These are phyloP conservation scores for Sporobolomyces roseus DNA, from an alignment of 768 basidiomycete species.

Conservation along the genomic window DNA sequence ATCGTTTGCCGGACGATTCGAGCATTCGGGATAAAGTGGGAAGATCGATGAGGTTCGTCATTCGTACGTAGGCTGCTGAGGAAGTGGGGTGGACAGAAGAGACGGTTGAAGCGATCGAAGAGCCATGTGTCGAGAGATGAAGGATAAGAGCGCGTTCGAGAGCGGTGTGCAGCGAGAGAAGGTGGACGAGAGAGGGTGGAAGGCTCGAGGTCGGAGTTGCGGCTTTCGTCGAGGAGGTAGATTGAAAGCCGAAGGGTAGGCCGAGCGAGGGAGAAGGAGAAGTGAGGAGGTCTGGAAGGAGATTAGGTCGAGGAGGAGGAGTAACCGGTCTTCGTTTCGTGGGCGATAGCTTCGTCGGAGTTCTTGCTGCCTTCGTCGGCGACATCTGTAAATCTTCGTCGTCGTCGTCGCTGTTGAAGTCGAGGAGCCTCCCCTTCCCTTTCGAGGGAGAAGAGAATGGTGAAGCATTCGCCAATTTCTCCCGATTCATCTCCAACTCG, in stretches of 20 bases:
- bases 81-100: constrained; percentile 3
- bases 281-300: background rate
- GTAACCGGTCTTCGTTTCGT: constrained; percentile 1
- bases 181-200: constrained; percentile 16
- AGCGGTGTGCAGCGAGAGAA: constrained; percentile 42
- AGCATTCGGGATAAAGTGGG: constrained; percentile 39
- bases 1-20: constrained; percentile 34
- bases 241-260: background rate
- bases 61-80: constrained; percentile 11
- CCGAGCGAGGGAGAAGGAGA: constrained; percentile 21
- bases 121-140: constrained; percentile 42
- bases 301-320: background rate
- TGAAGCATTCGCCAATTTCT: background rate
- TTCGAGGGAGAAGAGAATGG: constrained; percentile 1
- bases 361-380: background rate
- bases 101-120: constrained; percentile 33
- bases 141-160: constrained; percentile 43
- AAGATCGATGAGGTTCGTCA: constrained; percentile 39
- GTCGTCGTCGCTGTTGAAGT: constrained; percentile 11
- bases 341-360: background rate
- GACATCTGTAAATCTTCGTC: background rate
- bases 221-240: too few relatives aligned
- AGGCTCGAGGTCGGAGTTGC: background rate
- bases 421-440: constrained; percentile 19
- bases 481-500: constrained; percentile 22